A percentile compares a stretch with the other conserved stretches of the same genome.
Evolutionary conservation across 1,284 basidiomycete species (phyloP).

Genomic region (Taiwanofungus camphoratus): DNA sequence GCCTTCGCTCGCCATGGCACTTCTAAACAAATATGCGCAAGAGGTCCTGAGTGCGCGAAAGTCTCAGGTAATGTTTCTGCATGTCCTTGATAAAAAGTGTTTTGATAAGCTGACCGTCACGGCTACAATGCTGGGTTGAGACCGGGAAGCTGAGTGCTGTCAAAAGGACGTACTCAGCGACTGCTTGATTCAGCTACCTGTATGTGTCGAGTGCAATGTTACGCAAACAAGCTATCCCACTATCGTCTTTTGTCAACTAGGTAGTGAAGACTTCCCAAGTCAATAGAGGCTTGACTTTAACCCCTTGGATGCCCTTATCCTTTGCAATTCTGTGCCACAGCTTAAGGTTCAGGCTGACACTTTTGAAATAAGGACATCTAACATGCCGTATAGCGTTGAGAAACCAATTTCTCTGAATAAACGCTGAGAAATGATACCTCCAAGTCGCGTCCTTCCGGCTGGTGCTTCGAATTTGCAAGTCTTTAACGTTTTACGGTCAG

Average conservation of each 20-base stretch:
- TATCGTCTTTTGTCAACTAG: conserved; percentile 36
- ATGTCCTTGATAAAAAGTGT: conserved; percentile 27
- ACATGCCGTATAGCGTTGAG: conserved; percentile 24
- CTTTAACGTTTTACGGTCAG: conserved; percentile 14
- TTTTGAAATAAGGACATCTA: conserved; percentile 15
- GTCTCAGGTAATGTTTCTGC: conserved; percentile 21
- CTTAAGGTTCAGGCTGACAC: neutral
- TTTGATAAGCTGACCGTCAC: conserved; percentile 37
- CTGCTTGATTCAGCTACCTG: conserved; percentile 45
- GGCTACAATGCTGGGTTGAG: conserved; percentile 32
- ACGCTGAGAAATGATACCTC: conserved; percentile 18
- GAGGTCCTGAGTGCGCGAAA: conserved; percentile 32
- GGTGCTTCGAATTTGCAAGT: conserved; percentile 26
- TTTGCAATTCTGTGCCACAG: conserved; percentile 31
- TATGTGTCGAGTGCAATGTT: conserved; percentile 44
- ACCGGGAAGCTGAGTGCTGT: neutral
- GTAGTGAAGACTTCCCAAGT: conserved; percentile 38
- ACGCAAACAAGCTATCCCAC: conserved; percentile 48
- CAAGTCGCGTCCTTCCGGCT: conserved; percentile 19
- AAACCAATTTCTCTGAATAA: conserved; percentile 22
- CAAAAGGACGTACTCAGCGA: conserved; percentile 45
- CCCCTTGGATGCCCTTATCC: conserved; percentile 33
- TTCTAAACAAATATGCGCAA: conserved; percentile 41
- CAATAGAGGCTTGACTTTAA: conserved; percentile 34
- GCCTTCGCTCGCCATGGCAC: conserved; percentile 41